A percentile compares a stretch with the other conserved stretches of the same genome.
These are phyloP conservation scores for Uronychia binucleata DNA, from an alignment of 73 alveolate species.

Conservation along the genomic window DNA sequence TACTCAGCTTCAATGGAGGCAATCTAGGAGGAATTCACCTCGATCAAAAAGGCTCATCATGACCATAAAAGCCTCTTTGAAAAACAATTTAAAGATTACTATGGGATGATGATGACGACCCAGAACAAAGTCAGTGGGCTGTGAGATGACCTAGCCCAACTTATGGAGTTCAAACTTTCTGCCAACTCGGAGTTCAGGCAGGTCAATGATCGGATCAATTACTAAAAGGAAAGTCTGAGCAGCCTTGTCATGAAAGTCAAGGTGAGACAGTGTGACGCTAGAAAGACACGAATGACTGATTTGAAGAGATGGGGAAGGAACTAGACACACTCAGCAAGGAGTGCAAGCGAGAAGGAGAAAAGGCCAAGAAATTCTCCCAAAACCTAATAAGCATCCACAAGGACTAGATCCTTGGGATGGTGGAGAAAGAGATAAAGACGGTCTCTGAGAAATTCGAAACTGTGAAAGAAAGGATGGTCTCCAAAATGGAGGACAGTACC, in stretches of 20 bases:
- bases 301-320: background rate
- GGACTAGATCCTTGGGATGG: background rate
- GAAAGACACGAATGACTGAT: background rate
- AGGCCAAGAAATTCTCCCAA: background rate
- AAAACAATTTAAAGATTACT: background rate
- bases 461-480: background rate
- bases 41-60: background rate
- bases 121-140: background rate
- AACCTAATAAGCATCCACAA: conserved; percentile 9
- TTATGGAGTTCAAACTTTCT: background rate
- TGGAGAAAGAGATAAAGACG: conserved; percentile 6
- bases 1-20: background rate
- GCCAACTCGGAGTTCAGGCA: background rate
- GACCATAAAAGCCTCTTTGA: background rate
- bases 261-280: background rate
- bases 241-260: background rate
- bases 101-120: background rate
- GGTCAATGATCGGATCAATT: background rate
- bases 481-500: background rate
- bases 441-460: background rate
- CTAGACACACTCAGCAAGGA: background rate
- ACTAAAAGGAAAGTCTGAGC: background rate
- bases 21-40: background rate
- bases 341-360: conserved; percentile 14
- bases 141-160: background rate